A percentile compares a stretch with the other conserved stretches of the same genome.
phyloP scores from a whole-genome alignment of 1,284 basidiomycete species.

The Leccinum huronense region DNA sequence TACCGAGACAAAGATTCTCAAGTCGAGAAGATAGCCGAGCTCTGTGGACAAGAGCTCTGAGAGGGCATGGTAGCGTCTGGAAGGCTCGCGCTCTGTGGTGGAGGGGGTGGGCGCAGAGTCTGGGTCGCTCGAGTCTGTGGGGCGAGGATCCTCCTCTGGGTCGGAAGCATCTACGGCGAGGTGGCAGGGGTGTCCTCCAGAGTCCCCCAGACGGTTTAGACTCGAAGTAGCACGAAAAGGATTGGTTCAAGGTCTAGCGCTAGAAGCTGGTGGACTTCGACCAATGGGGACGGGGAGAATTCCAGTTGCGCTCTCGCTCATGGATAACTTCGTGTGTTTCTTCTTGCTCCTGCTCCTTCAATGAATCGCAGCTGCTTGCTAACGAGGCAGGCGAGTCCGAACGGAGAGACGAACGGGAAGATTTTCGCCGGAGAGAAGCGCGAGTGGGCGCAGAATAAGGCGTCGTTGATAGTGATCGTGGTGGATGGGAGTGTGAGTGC shows the following conservation, averaged over 20 bases:
- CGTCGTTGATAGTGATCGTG: slow-evolving; percentile 37
- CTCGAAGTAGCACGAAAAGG: slow-evolving; percentile 26
- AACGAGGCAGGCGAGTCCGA: slow-evolving; percentile 44
- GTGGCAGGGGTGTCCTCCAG: slow-evolving; percentile 20
- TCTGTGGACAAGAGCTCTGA: slow-evolving; percentile 84
- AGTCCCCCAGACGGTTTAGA: slow-evolving; percentile 12
- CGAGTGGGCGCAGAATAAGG: slow-evolving; percentile 35
- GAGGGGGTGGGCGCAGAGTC: not conserved
- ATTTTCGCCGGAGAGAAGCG: slow-evolving; percentile 32
- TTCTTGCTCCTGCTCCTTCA: slow-evolving; percentile 37
- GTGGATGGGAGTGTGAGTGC: slow-evolving; percentile 34
- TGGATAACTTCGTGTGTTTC: slow-evolving; percentile 42
- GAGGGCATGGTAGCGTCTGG: slow-evolving; percentile 65
- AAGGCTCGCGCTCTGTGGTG: slow-evolving; percentile 37
- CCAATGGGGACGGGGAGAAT: slow-evolving; percentile 56
- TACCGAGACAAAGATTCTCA: slow-evolving; percentile 74
- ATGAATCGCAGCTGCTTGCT: slow-evolving; percentile 36
- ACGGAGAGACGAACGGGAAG: slow-evolving; percentile 36
- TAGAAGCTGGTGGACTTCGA: slow-evolving; percentile 22
- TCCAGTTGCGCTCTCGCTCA: slow-evolving; percentile 56
- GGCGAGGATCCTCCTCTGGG: slow-evolving; percentile 18
- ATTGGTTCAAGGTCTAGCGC: slow-evolving; percentile 7
- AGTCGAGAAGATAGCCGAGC: slow-evolving; percentile 73
- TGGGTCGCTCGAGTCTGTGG: slow-evolving; percentile 8
- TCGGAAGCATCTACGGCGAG: slow-evolving; percentile 32